phyloP scores from a whole-genome alignment of 106 monocot genomes.

The Narthecium ossifragum region DNA sequence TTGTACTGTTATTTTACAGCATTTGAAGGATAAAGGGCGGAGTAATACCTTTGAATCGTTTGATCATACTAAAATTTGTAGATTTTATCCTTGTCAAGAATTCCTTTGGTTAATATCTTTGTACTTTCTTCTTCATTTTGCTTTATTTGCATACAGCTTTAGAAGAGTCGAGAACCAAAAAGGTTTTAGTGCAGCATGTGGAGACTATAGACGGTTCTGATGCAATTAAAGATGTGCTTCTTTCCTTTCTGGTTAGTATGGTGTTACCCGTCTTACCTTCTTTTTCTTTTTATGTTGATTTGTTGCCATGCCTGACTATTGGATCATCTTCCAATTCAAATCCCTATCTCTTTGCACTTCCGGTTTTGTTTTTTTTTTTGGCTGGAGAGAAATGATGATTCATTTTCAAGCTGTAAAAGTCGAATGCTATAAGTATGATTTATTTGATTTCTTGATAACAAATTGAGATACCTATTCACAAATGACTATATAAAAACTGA shows the following conservation, averaged over 20 bases:
- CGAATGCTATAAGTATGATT: no score
- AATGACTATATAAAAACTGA: no score
- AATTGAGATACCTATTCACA: no score
- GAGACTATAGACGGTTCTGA: slow-evolving; percentile 53
- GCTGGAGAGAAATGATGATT: no score
- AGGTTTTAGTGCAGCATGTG: slow-evolving; percentile 57
- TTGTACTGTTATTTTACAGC: no score
- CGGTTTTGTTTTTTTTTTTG: slow-evolving; percentile 6
- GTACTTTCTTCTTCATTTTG: background rate
- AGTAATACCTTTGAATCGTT: no score
- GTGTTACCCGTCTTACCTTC: background rate
- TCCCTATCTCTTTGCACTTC: background rate
- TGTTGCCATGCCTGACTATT: background rate
- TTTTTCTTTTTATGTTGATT: background rate
- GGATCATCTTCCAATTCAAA: background rate
- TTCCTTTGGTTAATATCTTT: no score
- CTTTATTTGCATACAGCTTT: slow-evolving; percentile 15
- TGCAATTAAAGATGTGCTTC: slow-evolving; percentile 34
- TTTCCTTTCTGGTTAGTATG: slow-evolving; percentile 37
- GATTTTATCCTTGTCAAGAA: no score
- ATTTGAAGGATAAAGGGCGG: no score
- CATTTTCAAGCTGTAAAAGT: no score
- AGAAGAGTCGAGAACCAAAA: slow-evolving; percentile 26
- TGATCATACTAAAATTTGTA: no score
- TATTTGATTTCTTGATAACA: no score